Evolutionary conservation across 1,284 basidiomycete species (phyloP), one percentile per base, ranked within the genome.

Genomic region (Ustilago xerochloae): DNA sequence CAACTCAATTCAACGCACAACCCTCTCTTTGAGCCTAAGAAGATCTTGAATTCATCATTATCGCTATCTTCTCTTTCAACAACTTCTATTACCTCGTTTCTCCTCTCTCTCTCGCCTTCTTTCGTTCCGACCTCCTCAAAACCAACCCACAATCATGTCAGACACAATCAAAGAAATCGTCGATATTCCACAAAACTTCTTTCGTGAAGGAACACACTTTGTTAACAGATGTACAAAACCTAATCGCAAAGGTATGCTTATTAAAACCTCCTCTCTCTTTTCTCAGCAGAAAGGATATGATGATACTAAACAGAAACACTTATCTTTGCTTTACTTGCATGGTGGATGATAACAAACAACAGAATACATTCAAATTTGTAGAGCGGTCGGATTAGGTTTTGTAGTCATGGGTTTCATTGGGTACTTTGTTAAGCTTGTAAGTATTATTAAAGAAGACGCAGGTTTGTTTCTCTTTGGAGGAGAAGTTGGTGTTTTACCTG

Each of bases 171-270:
- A 90, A 84, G 96, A 98, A 83, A 90, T 97, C 86, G 87, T 92
- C 76, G 94, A 97, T 70, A 89, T 96, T 72, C 94, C 95, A 55
- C 92, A 94, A 85, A 90, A 93, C 83, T 98, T 98, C 85, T 80
- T 95, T 78, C 91, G 90, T 80, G 96, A 98, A 80, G 96, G 96
- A 63, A 93, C 92, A 78, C 93, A 94, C 88, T 98, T 99, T 88
- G 87, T 99, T 79, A 93, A 91, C 83, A 90, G 95, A 84, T 99
- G 96, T 88, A 97, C 94, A 74, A 99, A 99, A 88, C 96, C 96
- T 56, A 93, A 93, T 57, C 90, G 92, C 85, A 93, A 93, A 88
- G 96, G 96, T 97, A 65, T 75, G 87, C 52, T 38, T 13, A 24
- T n/a, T n/a, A n/a, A n/a, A n/a, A n/a, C n/a, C n/a, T n/a, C 29